Conservation (phyloP, 257 asterid genomes). For the Solanum virginianum region DNA sequence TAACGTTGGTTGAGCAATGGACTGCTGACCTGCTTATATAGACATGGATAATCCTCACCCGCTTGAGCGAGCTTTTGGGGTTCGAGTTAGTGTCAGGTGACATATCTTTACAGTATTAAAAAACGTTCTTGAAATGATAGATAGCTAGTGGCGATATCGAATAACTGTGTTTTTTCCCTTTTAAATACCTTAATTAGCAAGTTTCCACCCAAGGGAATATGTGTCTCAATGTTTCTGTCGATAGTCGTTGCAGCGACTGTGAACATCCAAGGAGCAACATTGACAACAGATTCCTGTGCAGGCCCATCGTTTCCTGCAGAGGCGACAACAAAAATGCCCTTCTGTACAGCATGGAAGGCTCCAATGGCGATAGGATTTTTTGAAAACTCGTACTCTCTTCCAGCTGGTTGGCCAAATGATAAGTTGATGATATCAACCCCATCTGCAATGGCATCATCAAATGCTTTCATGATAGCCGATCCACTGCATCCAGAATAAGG, state of each 20-base stretch:
- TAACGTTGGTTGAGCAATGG: too few relatives aligned
- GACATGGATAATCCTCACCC: too few relatives aligned
- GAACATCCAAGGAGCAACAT: conserved; percentile 5
- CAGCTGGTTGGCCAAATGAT: conserved; percentile 34
- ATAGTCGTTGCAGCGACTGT: conserved; percentile 8
- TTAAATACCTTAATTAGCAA: not conserved
- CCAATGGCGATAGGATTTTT: conserved; percentile 54
- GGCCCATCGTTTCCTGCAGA: conserved; percentile 73
- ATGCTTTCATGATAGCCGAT: conserved; percentile 40
- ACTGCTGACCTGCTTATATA: too few relatives aligned
- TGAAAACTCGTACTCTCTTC: conserved; percentile 11
- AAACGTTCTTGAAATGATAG: not conserved
- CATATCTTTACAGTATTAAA: too few relatives aligned
- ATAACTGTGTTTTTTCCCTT: not conserved
- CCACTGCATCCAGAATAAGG: conserved; percentile 30
- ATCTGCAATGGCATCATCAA: conserved; percentile 63
- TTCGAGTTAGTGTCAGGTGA: too few relatives aligned
- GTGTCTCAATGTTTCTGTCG: not conserved
- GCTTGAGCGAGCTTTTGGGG: too few relatives aligned
- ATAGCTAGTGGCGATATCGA: not conserved
- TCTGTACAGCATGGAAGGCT: conserved; percentile 60
- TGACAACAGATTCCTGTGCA: not conserved
- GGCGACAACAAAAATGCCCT: conserved; percentile 47
- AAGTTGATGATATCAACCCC: conserved; percentile 58
- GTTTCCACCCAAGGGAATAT: not conserved